Conservation (phyloP, 2,329 filamentous ascomycete species). For the Ilyonectria mors-panacis region DNA sequence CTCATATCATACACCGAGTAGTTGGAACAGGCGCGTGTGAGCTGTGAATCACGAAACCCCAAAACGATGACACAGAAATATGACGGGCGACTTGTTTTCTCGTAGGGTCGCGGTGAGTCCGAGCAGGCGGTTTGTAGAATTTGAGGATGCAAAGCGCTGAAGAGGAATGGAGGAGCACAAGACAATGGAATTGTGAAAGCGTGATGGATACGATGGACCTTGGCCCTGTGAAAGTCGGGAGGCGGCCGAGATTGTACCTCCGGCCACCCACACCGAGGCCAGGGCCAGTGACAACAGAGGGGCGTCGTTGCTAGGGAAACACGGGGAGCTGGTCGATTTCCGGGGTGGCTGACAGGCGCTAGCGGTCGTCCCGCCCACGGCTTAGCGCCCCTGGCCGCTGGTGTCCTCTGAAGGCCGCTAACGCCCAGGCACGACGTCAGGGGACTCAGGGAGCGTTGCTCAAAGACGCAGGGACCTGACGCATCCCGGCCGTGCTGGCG, state of each 20-base stretch:
- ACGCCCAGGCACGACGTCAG: constrained; percentile 30
- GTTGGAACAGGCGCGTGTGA: constrained; percentile 20
- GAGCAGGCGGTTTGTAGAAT: constrained; percentile 9
- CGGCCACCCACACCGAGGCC: constrained; percentile 7
- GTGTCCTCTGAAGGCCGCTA: constrained; percentile 9
- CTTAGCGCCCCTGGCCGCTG: constrained; percentile 8
- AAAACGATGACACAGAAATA: constrained; percentile 3
- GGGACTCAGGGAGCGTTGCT: background rate
- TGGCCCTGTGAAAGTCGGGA: constrained; percentile 18
- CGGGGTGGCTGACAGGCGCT: constrained; percentile 22
- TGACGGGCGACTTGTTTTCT: constrained; percentile 1
- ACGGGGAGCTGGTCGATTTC: constrained; percentile 9
- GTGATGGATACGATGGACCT: constrained; percentile 7
- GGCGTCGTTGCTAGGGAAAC: constrained; percentile 40
- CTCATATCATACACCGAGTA: constrained; percentile 42
- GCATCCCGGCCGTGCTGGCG: background rate
- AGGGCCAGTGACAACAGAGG: constrained; percentile 38
- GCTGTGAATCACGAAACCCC: constrained; percentile 11
- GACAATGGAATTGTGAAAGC: constrained; percentile 21
- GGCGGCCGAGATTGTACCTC: constrained; percentile 7
- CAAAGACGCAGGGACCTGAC: constrained; percentile 15
- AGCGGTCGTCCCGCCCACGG: constrained; percentile 37
- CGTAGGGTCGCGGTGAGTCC: background rate
- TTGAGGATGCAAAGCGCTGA: background rate
- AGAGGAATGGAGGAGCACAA: constrained; percentile 23